phyloP scores from a whole-genome alignment of 495 filamentous ascomycete genomes.

The Stereocaulon alpinum region DNA sequence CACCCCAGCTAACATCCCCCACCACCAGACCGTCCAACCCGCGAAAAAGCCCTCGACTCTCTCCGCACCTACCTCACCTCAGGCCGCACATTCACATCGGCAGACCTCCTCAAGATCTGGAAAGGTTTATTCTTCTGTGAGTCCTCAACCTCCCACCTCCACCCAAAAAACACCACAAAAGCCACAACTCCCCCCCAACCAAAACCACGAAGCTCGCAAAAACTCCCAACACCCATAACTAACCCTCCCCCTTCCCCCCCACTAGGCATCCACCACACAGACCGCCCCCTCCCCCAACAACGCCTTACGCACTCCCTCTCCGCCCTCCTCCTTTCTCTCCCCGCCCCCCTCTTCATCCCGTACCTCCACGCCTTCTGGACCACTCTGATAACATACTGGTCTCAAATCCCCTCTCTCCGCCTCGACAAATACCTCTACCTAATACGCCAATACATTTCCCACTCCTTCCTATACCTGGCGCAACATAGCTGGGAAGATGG shows the following conservation, averaged over 20 bases:
- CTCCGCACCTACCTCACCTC: conserved; percentile 68
- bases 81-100: conserved; percentile 51
- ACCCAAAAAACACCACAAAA: not conserved
- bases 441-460: conserved; percentile 63
- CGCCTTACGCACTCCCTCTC: conserved; percentile 69
- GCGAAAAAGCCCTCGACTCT: conserved; percentile 69
- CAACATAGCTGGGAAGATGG: conserved; percentile 26
- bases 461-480: conserved; percentile 35
- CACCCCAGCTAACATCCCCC: not conserved
- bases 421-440: conserved; percentile 91
- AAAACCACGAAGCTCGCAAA: not conserved
- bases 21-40: conserved; percentile 62
- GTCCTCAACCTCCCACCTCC: conserved; percentile 7
- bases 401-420: conserved; percentile 68
- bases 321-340: conserved; percentile 56
- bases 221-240: not conserved
- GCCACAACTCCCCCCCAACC: not conserved
- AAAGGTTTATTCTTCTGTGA: conserved; percentile 91
- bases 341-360: conserved; percentile 51
- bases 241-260: not conserved
- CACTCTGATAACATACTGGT: conserved; percentile 75
- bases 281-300: conserved; percentile 80
- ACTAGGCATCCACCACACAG: conserved; percentile 79
- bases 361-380: conserved; percentile 80
- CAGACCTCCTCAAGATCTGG: conserved; percentile 88